A percentile compares a stretch with the other conserved stretches of the same genome.
These are phyloP conservation scores for Kwoniella dendrophila DNA, from an alignment of 768 basidiomycete species.

Conservation along the genomic window DNA sequence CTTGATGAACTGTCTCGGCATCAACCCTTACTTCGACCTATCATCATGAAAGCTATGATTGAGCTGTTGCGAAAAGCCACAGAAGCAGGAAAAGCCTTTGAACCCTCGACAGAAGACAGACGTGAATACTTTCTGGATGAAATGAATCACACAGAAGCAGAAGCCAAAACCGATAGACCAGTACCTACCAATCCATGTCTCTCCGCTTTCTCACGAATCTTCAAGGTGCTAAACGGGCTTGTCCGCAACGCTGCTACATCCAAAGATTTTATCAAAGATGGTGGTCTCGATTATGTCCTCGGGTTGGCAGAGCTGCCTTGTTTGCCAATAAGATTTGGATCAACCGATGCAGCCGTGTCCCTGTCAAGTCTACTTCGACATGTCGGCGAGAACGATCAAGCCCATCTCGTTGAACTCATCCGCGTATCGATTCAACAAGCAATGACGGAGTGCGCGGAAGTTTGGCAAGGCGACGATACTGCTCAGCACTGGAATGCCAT, in stretches of 20 bases:
- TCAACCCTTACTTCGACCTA: conserved; percentile 79
- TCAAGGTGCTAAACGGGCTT: conserved; percentile 71
- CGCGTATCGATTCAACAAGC: conserved; percentile 4
- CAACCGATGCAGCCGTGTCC: conserved; percentile 63
- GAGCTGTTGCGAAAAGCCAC: conserved; percentile 71
- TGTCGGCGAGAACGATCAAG: conserved; percentile 68
- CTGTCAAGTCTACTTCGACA: conserved; percentile 80
- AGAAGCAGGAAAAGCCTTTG: conserved; percentile 61
- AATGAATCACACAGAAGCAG: background rate
- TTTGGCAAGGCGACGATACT: conserved; percentile 14
- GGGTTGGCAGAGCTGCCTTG: conserved; percentile 67
- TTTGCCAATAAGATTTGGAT: conserved; percentile 84
- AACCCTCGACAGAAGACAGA: background rate
- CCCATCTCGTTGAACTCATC: conserved; percentile 24
- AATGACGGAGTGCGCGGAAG: conserved; percentile 58
- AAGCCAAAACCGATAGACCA: background rate
- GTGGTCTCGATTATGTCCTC: conserved; percentile 39
- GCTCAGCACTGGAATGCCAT: conserved; percentile 23
- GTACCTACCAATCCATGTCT: conserved; percentile 7
- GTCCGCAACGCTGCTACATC: conserved; percentile 90
- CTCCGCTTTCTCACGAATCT: conserved; percentile 17
- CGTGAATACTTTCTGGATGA: conserved; percentile 16
- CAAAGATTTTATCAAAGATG: conserved; percentile 72
- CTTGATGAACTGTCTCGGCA: conserved; percentile 96
- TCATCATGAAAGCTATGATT: conserved; percentile 62